Evolutionary conservation across 768 basidiomycete genomes (phyloP), one percentile per base, ranked within the genome.

Genomic region (Psilocybe tampanensis): DNA sequence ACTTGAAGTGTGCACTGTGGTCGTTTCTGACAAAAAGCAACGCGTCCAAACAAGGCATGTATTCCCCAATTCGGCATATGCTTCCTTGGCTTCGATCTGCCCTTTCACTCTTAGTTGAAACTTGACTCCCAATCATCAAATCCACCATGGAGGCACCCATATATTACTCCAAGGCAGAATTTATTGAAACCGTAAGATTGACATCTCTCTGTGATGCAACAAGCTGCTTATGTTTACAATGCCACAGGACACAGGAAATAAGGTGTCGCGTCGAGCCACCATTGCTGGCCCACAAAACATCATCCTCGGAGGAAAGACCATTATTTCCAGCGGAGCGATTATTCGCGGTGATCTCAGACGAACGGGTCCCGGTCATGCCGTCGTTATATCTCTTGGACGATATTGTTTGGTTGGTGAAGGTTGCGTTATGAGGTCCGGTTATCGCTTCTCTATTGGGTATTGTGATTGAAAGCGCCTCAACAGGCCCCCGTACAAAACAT

Each of bases 261-360:
- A 96, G 72, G 95, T 98, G 43, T 95, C 93, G 39, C 85, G 94
- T 55, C 86, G 91, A 59, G 94, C 94, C 17, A 89, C 88, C 23
- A 97, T 98, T 66, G 86, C 89, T 54, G 96, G 96, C 1, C 91
- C 94, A 11, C 90, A 95, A 72, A 98, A 97, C 70, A 99, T 98
- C 70, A 94, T 98, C 60, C 86, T 99, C 13, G 94, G 94, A 39
- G 97, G 96, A 44, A 97, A 98, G 76, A 95, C 94, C 2, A 94
- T 98, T 70, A 95, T 99, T 57, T 90, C 94, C 1, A 89, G 84
- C 57, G 84, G 86, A 18, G 92, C 92, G 8, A 93, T 98, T 53
- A 89, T 99, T 48, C 88, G 97, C 47, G 97, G 97, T 2, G 97
- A 99, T 69, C 78, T 99, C 52, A 81, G 94, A 44, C 79, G 95